A percentile compares a stretch with the other conserved stretches of the same genome.
Evolutionary conservation across 805 yeast genomes (phyloP).

Genomic region (Saccharomycodes ludwigii): DNA sequence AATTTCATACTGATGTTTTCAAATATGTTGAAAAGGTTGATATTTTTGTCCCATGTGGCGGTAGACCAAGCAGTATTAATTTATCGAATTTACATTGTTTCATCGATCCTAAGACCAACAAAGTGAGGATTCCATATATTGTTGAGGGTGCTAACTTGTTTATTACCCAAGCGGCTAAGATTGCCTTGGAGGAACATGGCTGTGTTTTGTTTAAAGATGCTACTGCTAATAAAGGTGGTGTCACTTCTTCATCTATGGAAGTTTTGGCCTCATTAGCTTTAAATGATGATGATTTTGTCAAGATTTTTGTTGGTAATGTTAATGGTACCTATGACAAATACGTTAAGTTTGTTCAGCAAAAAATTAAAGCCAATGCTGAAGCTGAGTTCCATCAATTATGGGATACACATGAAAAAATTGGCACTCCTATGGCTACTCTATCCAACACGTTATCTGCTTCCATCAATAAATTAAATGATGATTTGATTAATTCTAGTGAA

Average conservation of each 20-base stretch:
- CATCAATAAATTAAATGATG: slow-evolving; percentile 77
- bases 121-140: slow-evolving; percentile 67
- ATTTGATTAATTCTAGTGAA: slow-evolving; percentile 66
- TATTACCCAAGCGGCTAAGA: slow-evolving; percentile 87
- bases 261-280: slow-evolving; percentile 89
- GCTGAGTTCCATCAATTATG: slow-evolving; percentile 81
- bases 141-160: slow-evolving; percentile 97
- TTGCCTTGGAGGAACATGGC: slow-evolving; percentile 78
- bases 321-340: slow-evolving; percentile 57
- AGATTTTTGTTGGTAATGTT: slow-evolving; percentile 51
- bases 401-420: slow-evolving; percentile 55
- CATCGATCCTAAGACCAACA: slow-evolving; percentile 65
- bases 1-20: slow-evolving; percentile 67
- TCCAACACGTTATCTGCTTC: slow-evolving; percentile 78
- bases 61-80: slow-evolving; percentile 94
- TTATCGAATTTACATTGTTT: slow-evolving; percentile 64
- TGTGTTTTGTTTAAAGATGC: slow-evolving; percentile 87
- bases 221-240: slow-evolving; percentile 97
- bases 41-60: slow-evolving; percentile 96
- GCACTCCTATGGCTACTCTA: slow-evolving; percentile 48
- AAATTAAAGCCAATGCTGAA: slow-evolving; percentile 65
- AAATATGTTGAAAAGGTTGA: slow-evolving; percentile 57
- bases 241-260: slow-evolving; percentile 90
- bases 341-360: slow-evolving; percentile 71
- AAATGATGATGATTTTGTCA: slow-evolving; percentile 70